These are phyloP conservation scores for Plenodomus lindquistii DNA, from an alignment of 2,329 filamentous ascomycete genomes.

Conservation along the genomic window DNA sequence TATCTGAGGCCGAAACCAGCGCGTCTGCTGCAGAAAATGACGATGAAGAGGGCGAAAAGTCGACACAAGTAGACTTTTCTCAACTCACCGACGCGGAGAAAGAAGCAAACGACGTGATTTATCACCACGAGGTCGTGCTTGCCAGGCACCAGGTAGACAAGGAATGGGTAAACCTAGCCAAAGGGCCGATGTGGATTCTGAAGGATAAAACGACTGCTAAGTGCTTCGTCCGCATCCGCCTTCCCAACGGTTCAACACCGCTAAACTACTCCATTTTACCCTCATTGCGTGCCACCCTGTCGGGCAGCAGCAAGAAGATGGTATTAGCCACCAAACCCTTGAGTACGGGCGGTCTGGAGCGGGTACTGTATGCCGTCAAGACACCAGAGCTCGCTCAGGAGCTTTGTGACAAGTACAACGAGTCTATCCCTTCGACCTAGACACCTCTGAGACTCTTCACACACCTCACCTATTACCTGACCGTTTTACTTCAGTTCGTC, in stretches of 20 bases:
- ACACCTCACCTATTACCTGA: background rate
- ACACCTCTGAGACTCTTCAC: background rate
- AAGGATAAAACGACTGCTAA: constrained; percentile 41
- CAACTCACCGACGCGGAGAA: constrained; percentile 39
- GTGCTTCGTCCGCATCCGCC: constrained; percentile 39
- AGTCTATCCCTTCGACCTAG: constrained; percentile 25
- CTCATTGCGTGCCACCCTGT: constrained; percentile 24
- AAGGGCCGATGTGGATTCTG: constrained; percentile 42
- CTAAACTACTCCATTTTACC: constrained; percentile 40
- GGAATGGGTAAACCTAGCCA: constrained; percentile 36
- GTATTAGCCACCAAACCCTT: constrained; percentile 28
- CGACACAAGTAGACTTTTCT: constrained; percentile 35
- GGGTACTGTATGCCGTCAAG: constrained; percentile 33
- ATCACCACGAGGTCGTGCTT: constrained; percentile 33
- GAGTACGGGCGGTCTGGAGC: constrained; percentile 28
- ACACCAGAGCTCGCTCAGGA: constrained; percentile 34
- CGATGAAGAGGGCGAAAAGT: constrained; percentile 34
- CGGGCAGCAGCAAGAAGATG: constrained; percentile 34
- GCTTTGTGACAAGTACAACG: constrained; percentile 35
- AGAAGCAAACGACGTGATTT: constrained; percentile 37
- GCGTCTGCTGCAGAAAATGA: constrained; percentile 34
- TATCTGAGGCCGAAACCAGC: constrained; percentile 39
- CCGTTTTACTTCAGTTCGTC: background rate
- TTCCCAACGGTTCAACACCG: constrained; percentile 33
- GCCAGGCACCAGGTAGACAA: constrained; percentile 36